Percentiles rank a stretch among this genome's conserved stretches.
phyloP scores from a whole-genome alignment of 2,329 filamentous ascomycete species.

The Beauveria pseudobassiana region DNA sequence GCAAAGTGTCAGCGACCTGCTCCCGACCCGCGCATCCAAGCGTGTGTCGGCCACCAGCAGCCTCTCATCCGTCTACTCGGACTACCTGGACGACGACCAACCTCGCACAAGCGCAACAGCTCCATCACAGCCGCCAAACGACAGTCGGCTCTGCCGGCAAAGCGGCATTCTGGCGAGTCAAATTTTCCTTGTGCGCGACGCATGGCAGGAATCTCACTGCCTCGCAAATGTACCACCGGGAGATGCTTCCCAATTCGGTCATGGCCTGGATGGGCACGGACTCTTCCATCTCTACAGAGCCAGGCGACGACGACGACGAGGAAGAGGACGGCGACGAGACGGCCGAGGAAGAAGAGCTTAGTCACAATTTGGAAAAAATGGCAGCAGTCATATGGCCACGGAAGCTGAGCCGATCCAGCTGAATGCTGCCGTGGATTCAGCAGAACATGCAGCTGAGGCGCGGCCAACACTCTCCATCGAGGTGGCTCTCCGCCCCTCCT shows the following conservation, averaged over 20 bases:
- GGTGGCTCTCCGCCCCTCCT: neutral
- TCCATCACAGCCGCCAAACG: conserved; percentile 7
- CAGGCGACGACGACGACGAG: neutral
- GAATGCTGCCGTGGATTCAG: neutral
- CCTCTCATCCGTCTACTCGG: conserved; percentile 50
- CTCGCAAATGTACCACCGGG: conserved; percentile 9
- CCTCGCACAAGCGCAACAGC: conserved; percentile 3
- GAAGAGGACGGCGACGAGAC: neutral
- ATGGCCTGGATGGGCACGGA: conserved; percentile 9
- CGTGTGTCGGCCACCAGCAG: conserved; percentile 21
- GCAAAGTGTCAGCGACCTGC: conserved; percentile 49
- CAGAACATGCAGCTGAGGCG: neutral
- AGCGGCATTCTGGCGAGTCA: neutral
- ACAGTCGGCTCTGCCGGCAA: neutral
- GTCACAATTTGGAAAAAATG: neutral
- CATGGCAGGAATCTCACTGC: neutral
- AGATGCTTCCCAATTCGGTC: conserved; percentile 9
- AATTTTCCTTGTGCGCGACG: neutral
- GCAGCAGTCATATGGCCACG: neutral
- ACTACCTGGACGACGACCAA: conserved; percentile 40
- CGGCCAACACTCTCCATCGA: neutral
- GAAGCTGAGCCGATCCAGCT: neutral
- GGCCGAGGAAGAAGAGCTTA: neutral
- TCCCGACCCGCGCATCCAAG: conserved; percentile 47
- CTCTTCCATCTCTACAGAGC: neutral